Conservation (phyloP, 108 stramenopile species). For the Nitzschia inconspicua region DNA sequence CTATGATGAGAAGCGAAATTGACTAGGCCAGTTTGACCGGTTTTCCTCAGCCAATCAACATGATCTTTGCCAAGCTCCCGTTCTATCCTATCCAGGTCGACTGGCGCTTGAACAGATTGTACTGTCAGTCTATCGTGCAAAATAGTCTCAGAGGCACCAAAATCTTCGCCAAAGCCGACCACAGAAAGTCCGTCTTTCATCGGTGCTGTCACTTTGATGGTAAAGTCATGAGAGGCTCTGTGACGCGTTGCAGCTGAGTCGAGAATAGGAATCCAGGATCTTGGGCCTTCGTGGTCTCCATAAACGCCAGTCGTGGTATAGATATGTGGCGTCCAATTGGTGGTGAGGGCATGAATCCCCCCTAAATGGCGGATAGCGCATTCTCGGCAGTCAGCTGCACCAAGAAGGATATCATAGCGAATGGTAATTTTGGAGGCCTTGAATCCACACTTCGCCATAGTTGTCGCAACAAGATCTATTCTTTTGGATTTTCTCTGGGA, state of each 20-base stretch:
- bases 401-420: constrained; percentile 34
- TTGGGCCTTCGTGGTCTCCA: constrained; percentile 83
- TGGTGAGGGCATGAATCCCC: constrained; percentile 42
- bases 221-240: constrained; percentile 61
- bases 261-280: constrained; percentile 75
- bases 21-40: not conserved
- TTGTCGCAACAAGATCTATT: constrained; percentile 37
- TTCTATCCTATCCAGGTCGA: constrained; percentile 13
- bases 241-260: constrained; percentile 75
- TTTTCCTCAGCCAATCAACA: constrained; percentile 32
- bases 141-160: constrained; percentile 48
- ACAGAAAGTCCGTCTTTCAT: constrained; percentile 54
- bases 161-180: constrained; percentile 74
- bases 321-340: constrained; percentile 54
- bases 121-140: constrained; percentile 37
- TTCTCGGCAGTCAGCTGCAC: not conserved
- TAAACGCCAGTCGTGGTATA: constrained; percentile 72
- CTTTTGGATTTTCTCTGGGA: constrained; percentile 24
- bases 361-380: constrained; percentile 26
- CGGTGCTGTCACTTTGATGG: constrained; percentile 60
- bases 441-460: constrained; percentile 16
- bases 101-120: constrained; percentile 1
- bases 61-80: constrained; percentile 41
- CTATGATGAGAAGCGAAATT: too few relatives aligned
- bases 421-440: constrained; percentile 35